Evolutionary conservation across 2,329 filamentous ascomycete genomes (phyloP), one percentile per base, ranked within the genome.

Genomic region (Anthostomella pinea): DNA sequence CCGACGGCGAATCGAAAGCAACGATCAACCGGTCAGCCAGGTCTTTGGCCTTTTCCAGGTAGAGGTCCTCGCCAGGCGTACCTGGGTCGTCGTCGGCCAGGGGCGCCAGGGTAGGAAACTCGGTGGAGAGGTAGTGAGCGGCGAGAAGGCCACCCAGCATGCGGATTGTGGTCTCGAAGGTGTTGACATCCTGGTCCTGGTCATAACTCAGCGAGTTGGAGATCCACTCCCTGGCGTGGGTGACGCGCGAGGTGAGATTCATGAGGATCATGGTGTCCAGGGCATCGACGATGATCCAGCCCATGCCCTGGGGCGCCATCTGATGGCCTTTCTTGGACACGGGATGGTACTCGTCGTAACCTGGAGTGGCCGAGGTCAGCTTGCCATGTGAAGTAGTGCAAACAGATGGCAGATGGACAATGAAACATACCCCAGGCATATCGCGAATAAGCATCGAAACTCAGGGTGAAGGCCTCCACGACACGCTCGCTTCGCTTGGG

Each of bases 231-330:
- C 91, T 77, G 18, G 93, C 91, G 56, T 94, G 82, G 23, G 81
- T 75, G 24, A 98, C 75, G 44, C 90, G 82, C 20, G 81, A 85
- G 10, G 91, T 97, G 48, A 95, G 73, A 62, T 97, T 97, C 93
- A 98, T 98, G 43, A 98, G 72, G 69, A 98, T 98, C 74, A 97
- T 78, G 1, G 93, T 98, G 63, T 98, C 93, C 46, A 98, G 70
- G 9, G 91, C 82, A 66, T 98, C 93, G 39, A 98, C 84, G 45
- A 98, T 96, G 56, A 97, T 97, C 93, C 94, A 98, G 19, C 93
- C 93, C 65, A 98, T 75, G 17, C 91, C 93, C 45, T 87, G 81
- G 3, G 84, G 75, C 6, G 88, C 82, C 91, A 98, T 97, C 53
- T 93, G 81, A 33, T 72, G 73, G 32, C 88, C 87, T 13, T 68